Evolutionary conservation across 768 basidiomycete genomes (phyloP).

Genomic region (Auriscalpium vulgare): DNA sequence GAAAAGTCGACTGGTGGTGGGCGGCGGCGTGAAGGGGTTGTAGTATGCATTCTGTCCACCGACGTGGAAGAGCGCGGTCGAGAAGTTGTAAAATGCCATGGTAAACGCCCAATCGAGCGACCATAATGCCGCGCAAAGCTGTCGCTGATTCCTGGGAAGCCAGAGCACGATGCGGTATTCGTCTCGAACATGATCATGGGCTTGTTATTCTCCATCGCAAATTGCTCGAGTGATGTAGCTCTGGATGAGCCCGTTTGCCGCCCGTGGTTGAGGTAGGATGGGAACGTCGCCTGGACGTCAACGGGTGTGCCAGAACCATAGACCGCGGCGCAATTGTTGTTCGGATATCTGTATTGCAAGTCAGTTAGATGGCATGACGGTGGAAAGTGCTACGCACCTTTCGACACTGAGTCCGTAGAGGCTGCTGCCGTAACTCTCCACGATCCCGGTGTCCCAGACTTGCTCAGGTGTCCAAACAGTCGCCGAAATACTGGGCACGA

Average conservation of each 20-base stretch:
- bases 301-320: constrained; percentile 32
- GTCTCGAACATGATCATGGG: constrained; percentile 53
- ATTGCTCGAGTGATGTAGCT: constrained; percentile 43
- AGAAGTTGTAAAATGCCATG: constrained; percentile 42
- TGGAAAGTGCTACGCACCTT: constrained; percentile 1
- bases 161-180: constrained; percentile 45
- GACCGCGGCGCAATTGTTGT: constrained; percentile 52
- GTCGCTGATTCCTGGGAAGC: constrained; percentile 48
- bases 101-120: constrained; percentile 44
- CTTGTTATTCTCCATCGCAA: constrained; percentile 29
- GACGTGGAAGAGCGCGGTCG: constrained; percentile 37
- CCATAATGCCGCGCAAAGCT: constrained; percentile 47
- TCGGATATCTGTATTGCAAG: constrained; percentile 39
- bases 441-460: constrained; percentile 11
- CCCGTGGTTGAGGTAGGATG: constrained; percentile 53
- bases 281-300: constrained; percentile 41
- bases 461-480: constrained; percentile 6
- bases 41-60: constrained; percentile 61
- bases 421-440: constrained; percentile 1
- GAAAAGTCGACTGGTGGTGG: constrained; percentile 44
- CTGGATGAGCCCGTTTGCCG: constrained; percentile 39
- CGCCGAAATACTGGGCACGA: constrained; percentile 12
- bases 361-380: not conserved
- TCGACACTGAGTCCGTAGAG: constrained; percentile 10
- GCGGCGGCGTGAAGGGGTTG: constrained; percentile 44